These are phyloP conservation scores for Candida taoyuanica DNA, from an alignment of 805 yeast species.

Conservation along the genomic window DNA sequence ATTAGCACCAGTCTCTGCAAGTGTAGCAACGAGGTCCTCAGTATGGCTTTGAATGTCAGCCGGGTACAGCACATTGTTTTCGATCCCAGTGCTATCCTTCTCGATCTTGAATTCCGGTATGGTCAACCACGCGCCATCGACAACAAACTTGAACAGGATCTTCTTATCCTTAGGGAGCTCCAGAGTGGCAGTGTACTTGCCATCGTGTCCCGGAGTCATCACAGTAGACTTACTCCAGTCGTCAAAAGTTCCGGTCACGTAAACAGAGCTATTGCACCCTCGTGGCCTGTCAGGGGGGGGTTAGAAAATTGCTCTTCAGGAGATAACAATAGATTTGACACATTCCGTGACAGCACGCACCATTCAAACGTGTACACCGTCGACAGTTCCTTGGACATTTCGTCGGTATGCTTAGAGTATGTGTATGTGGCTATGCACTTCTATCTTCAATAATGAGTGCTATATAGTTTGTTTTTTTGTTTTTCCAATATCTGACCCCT, in stretches of 20 bases:
- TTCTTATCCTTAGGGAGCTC: slow-evolving; percentile 34
- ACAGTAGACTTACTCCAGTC: slow-evolving; percentile 47
- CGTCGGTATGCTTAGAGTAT: too few relatives aligned
- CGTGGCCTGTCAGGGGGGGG: slow-evolving; percentile 27
- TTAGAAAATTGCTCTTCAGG: neutral
- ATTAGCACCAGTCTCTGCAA: neutral
- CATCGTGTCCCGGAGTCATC: slow-evolving; percentile 36
- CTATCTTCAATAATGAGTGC: neutral
- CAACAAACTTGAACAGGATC: slow-evolving; percentile 49
- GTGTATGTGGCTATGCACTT: neutral
- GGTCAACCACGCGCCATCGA: slow-evolving; percentile 52
- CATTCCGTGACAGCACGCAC: slow-evolving; percentile 4
- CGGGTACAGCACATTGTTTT: slow-evolving; percentile 45
- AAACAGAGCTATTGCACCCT: slow-evolving; percentile 34
- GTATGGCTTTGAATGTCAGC: slow-evolving; percentile 23
- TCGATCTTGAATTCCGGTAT: slow-evolving; percentile 35
- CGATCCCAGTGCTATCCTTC: slow-evolving; percentile 41
- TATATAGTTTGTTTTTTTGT: too few relatives aligned
- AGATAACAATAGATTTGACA: neutral
- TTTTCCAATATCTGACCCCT: neutral
- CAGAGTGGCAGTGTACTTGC: slow-evolving; percentile 41
- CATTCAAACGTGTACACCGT: slow-evolving; percentile 13
- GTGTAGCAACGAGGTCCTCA: slow-evolving; percentile 1
- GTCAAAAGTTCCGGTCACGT: slow-evolving; percentile 58
- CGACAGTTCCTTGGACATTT: too few relatives aligned